Percentiles rank a stretch among this genome's conserved stretches.
Conservation (phyloP, 345 rosid species). For the Pistacia integerrima region DNA sequence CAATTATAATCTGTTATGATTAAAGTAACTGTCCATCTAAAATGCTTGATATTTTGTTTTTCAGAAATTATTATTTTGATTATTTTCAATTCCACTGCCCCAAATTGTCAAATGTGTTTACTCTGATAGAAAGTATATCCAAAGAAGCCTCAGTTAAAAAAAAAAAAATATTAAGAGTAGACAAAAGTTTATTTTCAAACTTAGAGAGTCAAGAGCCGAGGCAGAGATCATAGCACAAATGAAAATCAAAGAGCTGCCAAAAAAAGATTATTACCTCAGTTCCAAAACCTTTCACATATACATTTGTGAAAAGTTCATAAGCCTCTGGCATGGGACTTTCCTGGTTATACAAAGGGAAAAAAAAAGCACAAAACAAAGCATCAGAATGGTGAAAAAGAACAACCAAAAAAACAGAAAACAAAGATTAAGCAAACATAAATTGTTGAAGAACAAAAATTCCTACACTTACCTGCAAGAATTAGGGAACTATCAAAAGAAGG, state of each 20-base stretch:
- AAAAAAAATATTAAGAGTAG: too few relatives aligned
- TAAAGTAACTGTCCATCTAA: too few relatives aligned
- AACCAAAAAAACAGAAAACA: not conserved
- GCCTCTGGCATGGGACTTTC: constrained; percentile 96
- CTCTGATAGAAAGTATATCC: too few relatives aligned
- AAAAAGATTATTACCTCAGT: constrained; percentile 58
- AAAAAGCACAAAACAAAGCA: not conserved
- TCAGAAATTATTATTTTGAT: too few relatives aligned
- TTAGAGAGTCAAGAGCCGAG: not conserved
- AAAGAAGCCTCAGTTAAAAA: too few relatives aligned
- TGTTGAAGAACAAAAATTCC: not conserved
- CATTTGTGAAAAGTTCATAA: constrained; percentile 80
- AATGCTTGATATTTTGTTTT: too few relatives aligned
- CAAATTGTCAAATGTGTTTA: too few relatives aligned
- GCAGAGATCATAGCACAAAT: not conserved
- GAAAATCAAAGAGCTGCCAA: not conserved
- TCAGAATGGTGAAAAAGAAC: not conserved
- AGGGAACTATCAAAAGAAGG: not conserved
- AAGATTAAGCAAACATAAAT: not conserved
- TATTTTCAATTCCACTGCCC: too few relatives aligned
- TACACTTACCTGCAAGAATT: not conserved
- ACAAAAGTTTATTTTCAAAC: constrained; percentile 3
- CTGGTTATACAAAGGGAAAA: constrained; percentile 41
- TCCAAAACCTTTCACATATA: constrained; percentile 76
- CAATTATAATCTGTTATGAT: not conserved